Evolutionary conservation across 441 rosid species (phyloP).

Genomic region (Eutrema salsugineum): DNA sequence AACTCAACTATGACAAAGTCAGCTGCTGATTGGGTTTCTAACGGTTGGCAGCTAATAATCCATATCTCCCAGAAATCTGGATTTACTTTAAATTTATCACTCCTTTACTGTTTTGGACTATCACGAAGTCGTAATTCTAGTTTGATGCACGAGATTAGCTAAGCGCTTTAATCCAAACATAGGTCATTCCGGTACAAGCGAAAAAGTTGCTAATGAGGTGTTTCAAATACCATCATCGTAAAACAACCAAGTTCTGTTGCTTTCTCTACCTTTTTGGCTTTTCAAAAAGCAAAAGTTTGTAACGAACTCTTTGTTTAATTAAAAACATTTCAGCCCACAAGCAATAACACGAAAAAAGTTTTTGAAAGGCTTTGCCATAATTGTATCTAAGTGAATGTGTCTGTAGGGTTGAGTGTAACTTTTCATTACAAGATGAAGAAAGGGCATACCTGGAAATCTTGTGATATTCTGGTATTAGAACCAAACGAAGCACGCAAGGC

Average conservation of each 20-base stretch:
- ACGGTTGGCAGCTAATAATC: neutral
- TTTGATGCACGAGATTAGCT: neutral
- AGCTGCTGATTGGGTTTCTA: neutral
- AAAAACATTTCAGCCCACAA: neutral
- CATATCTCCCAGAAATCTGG: neutral
- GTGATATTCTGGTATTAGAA: conserved; percentile 68
- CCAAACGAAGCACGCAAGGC: conserved; percentile 79
- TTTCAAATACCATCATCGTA: neutral
- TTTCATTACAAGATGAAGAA: neutral
- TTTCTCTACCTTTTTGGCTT: neutral
- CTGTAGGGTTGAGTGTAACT: neutral
- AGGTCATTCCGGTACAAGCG: neutral
- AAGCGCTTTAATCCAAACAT: neutral
- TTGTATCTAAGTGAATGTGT: neutral
- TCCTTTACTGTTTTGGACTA: neutral
- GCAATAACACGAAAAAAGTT: neutral
- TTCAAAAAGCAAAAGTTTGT: neutral
- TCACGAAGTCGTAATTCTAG: neutral
- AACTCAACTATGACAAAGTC: neutral
- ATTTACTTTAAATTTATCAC: neutral
- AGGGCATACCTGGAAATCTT: conserved; percentile 87
- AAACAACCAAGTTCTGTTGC: neutral
- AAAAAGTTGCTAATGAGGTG: neutral
- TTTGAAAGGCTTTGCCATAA: neutral
- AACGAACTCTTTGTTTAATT: too few relatives aligned